These are phyloP conservation scores for Sclerotinia subarctica DNA, from an alignment of 2,329 filamentous ascomycete species.

Conservation along the genomic window DNA sequence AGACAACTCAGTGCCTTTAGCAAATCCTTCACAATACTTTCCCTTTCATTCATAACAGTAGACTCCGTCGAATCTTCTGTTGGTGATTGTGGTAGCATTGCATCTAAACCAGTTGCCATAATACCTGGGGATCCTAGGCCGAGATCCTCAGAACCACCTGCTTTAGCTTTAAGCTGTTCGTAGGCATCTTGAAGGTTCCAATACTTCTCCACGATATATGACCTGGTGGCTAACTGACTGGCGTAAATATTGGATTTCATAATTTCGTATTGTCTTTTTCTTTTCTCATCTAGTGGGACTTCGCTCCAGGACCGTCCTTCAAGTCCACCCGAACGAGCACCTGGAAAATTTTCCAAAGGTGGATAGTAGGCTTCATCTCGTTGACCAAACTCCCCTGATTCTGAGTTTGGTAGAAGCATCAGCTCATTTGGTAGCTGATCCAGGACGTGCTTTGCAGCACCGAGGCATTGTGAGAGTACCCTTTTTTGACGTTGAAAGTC, in stretches of 20 bases:
- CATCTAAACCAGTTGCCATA: constrained; percentile 34
- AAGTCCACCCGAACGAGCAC: constrained; percentile 27
- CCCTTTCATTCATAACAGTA: constrained; percentile 70
- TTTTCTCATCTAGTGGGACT: constrained; percentile 37
- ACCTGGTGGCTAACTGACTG: constrained; percentile 76
- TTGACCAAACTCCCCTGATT: constrained; percentile 42
- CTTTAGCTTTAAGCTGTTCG: constrained; percentile 43
- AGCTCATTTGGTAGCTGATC: constrained; percentile 68
- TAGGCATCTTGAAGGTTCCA: constrained; percentile 71
- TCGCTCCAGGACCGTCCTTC: constrained; percentile 35
- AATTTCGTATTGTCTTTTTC: constrained; percentile 75
- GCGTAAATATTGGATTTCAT: constrained; percentile 89
- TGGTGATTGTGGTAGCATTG: constrained; percentile 41
- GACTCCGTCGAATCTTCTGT: constrained; percentile 41
- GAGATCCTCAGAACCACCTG: constrained; percentile 8
- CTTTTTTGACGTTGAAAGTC: constrained; percentile 74
- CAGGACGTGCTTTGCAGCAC: constrained; percentile 66
- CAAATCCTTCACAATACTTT: constrained; percentile 77
- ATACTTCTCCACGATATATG: constrained; percentile 83
- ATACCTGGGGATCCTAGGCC: constrained; percentile 29
- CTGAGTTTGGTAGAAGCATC: constrained; percentile 47
- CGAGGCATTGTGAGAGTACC: constrained; percentile 67
- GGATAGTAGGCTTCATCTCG: constrained; percentile 52
- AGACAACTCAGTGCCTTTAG: constrained; percentile 72
- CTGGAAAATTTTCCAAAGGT: constrained; percentile 43